Conservation (phyloP, 768 basidiomycete species). For the Tylopilus intermedius region DNA sequence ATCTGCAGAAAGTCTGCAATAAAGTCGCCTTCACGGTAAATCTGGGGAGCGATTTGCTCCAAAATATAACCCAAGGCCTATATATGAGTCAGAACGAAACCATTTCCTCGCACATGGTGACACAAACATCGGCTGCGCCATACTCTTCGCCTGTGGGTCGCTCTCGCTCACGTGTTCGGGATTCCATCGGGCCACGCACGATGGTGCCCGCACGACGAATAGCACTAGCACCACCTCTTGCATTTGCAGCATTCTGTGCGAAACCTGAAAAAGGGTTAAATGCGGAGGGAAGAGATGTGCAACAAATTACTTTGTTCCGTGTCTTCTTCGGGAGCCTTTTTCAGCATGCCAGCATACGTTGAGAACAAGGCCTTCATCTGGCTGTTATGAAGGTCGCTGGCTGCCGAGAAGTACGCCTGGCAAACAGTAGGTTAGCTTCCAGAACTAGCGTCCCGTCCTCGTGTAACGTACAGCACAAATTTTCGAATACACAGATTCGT, state of each 20-base stretch:
- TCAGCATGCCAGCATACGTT: constrained; percentile 53
- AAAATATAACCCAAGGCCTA: constrained; percentile 75
- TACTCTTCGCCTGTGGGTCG: constrained; percentile 60
- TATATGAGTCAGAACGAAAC: not conserved
- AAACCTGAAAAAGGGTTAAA: constrained; percentile 40
- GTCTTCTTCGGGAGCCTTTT: constrained; percentile 68
- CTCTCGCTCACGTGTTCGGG: constrained; percentile 40
- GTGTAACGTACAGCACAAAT: constrained; percentile 74
- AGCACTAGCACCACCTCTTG: constrained; percentile 53
- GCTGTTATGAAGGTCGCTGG: constrained; percentile 73
- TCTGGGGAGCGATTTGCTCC: constrained; percentile 66
- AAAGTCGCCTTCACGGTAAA: constrained; percentile 85
- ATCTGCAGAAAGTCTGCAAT: constrained; percentile 90
- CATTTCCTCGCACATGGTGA: not conserved
- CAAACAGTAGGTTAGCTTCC: constrained; percentile 1
- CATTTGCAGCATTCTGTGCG: constrained; percentile 24
- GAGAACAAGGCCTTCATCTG: constrained; percentile 76
- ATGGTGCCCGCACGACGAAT: constrained; percentile 83
- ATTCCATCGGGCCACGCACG: constrained; percentile 72
- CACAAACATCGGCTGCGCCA: constrained; percentile 64
- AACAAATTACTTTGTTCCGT: constrained; percentile 55
- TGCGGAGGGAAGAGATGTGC: not conserved
- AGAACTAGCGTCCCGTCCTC: not conserved
- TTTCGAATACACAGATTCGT: constrained; percentile 80
- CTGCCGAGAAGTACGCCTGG: constrained; percentile 86